Evolutionary conservation across 441 rosid genomes (phyloP).

Genomic region (Arabidopsis hybrid): DNA sequence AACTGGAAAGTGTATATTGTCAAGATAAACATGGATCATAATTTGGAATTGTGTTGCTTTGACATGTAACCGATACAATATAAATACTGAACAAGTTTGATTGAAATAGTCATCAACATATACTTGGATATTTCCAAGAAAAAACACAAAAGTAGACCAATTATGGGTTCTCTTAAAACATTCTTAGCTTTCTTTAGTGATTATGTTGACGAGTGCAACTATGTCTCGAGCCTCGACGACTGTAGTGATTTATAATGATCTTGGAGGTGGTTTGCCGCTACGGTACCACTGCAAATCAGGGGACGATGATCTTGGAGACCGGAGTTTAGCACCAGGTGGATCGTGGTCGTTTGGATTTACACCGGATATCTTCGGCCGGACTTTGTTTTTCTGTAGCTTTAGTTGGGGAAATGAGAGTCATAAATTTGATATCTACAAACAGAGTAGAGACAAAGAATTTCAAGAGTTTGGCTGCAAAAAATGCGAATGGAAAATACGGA

Average conservation of each 20-base stretch:
- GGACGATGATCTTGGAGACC: slow-evolving; percentile 17
- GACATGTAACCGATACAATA: not conserved
- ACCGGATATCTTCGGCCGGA: slow-evolving; percentile 22
- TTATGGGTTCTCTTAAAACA: not conserved
- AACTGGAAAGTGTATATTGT: not conserved
- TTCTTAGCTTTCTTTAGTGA: not conserved
- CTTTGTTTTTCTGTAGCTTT: slow-evolving; percentile 30
- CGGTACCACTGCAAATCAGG: slow-evolving; percentile 30
- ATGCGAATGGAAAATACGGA: slow-evolving; percentile 33
- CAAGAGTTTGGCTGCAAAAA: slow-evolving; percentile 9
- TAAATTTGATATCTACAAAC: slow-evolving; percentile 34
- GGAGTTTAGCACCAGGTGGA: slow-evolving; percentile 17
- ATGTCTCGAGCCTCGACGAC: slow-evolving; percentile 1
- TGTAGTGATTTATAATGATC: slow-evolving; percentile 27
- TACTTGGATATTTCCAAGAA: not conserved
- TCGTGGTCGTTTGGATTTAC: slow-evolving; percentile 29
- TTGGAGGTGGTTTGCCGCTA: slow-evolving; percentile 24
- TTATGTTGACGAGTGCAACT: slow-evolving; percentile 7
- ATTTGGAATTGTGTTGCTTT: not conserved
- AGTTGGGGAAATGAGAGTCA: slow-evolving; percentile 5
- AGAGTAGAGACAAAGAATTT: slow-evolving; percentile 20
- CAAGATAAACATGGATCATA: not conserved
- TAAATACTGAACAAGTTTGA: not conserved
- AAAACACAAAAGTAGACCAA: not conserved
- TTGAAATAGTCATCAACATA: slow-evolving; percentile 1